phyloP scores from a whole-genome alignment of 106 monocot genomes.

The Dendrobium chrysotoxum region DNA sequence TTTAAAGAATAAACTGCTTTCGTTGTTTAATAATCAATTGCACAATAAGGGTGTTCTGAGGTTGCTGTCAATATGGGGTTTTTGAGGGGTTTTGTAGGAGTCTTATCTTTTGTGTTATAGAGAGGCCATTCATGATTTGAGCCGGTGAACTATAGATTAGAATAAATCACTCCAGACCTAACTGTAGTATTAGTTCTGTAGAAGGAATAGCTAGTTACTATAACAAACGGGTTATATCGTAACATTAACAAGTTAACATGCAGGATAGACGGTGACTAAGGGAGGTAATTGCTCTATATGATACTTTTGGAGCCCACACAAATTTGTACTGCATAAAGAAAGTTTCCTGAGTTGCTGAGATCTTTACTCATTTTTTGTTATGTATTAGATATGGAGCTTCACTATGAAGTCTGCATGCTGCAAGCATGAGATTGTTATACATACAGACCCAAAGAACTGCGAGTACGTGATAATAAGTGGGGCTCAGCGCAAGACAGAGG shows the following conservation, averaged over 20 bases:
- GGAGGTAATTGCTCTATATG: not conserved
- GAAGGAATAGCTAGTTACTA: not conserved
- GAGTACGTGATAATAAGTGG: slow-evolving; percentile 93
- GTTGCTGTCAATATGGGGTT: too few relatives aligned
- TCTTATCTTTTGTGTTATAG: too few relatives aligned
- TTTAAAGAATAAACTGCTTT: too few relatives aligned
- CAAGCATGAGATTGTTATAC: slow-evolving; percentile 79
- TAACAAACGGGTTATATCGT: not conserved
- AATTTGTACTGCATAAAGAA: not conserved
- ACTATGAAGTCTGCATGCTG: slow-evolving; percentile 97
- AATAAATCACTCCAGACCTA: too few relatives aligned
- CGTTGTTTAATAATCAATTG: too few relatives aligned
- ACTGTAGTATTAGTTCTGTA: not conserved
- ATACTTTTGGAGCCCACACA: not conserved
- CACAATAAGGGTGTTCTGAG: too few relatives aligned
- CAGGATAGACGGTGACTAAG: not conserved
- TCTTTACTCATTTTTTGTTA: slow-evolving; percentile 8
- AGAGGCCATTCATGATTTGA: too few relatives aligned
- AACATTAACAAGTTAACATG: not conserved
- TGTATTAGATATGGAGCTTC: slow-evolving; percentile 93
- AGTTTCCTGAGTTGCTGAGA: not conserved
- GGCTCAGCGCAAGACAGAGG: slow-evolving; percentile 78
- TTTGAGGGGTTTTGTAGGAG: too few relatives aligned
- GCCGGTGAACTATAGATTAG: too few relatives aligned
- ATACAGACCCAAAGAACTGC: slow-evolving; percentile 93